Evolutionary conservation across 2,329 filamentous ascomycete species (phyloP), one percentile per base, ranked within the genome.

Genomic region (Exophiala oligosperma): DNA sequence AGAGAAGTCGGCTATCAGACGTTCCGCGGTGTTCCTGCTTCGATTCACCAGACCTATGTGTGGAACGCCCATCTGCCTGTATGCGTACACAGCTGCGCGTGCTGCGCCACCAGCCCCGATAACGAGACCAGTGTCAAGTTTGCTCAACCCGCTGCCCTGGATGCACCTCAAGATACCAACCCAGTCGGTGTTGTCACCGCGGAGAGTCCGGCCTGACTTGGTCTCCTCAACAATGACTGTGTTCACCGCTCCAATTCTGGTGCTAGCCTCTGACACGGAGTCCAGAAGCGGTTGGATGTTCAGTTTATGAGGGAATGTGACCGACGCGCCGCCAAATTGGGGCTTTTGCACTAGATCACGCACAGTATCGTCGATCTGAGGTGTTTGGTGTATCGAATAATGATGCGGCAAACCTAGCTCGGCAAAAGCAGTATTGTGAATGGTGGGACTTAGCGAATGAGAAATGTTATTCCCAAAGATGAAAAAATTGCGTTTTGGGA

Each of bases 391-490:
- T 60, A 94, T 82, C 14, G 84, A 82, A 65, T 94, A 90, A 49
- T 89, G 85, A 68, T 95, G 90, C 9, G 91, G 91, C n/a, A 95
- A 77, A n/a, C 91, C 90, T 8, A 95, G 81, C 68, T 90, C 87
- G 67, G 90, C 90, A 72, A 90, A 88, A 5, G 59, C 66, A 26
- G 66, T 46, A 53, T 67, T 67, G 54, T 67, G 66, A 24, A 67
- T 64, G 8, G 50, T 56, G 11, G 66, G 64, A 32, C 58, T 65
- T 23, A 65, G 55, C 8, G 40, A 47, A n/a, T 59, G 60, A 28
- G 61, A 53, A 21, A 66, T 64, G 51, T 54, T 52, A 12, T 62
- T 32, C 21, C 64, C 64, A 38, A 66, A 64, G 23, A 65, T 64
- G 50, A 23, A 53, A 29, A 46, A 53, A 21, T 48, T 48, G 44